Evolutionary conservation across 108 stramenopile species (phyloP).

Genomic region (Chaetoceros tenuissimus): DNA sequence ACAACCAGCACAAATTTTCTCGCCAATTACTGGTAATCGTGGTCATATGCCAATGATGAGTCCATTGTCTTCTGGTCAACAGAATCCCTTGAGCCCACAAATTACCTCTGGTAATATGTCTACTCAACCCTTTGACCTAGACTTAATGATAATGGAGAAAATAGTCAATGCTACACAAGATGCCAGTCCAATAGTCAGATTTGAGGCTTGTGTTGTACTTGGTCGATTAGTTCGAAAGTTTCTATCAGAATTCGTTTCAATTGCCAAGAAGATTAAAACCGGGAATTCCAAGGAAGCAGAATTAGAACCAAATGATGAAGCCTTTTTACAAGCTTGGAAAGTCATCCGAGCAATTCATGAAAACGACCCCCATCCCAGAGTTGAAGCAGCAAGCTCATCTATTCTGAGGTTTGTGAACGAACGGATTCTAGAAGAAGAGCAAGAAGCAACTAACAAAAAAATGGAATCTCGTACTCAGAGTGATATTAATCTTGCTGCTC

Average conservation of each 20-base stretch:
- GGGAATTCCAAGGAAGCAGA: background rate
- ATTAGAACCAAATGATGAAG: background rate
- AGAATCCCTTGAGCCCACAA: background rate
- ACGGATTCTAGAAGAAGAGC: conserved; percentile 23
- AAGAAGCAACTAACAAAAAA: conserved; percentile 3
- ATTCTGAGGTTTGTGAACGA: conserved; percentile 75
- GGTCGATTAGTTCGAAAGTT: conserved; percentile 67
- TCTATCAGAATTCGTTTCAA: conserved; percentile 59
- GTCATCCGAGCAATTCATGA: conserved; percentile 48
- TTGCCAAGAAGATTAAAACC: conserved; percentile 43
- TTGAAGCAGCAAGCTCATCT: conserved; percentile 40
- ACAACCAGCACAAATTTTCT: background rate
- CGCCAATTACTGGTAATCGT: background rate
- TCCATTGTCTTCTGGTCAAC: background rate
- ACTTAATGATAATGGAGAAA: conserved; percentile 23
- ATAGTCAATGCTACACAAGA: conserved; percentile 33
- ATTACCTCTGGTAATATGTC: conserved; percentile 6
- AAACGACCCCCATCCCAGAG: conserved; percentile 68
- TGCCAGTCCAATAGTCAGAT: conserved; percentile 74
- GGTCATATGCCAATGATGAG: background rate
- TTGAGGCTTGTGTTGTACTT: conserved; percentile 71
- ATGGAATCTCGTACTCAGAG: background rate
- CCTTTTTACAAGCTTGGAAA: conserved; percentile 61
- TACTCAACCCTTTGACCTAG: conserved; percentile 15
- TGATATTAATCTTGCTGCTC: background rate